These are phyloP conservation scores for Candida buenavistaensis DNA, from an alignment of 1,139 yeast genomes.

Conservation along the genomic window DNA sequence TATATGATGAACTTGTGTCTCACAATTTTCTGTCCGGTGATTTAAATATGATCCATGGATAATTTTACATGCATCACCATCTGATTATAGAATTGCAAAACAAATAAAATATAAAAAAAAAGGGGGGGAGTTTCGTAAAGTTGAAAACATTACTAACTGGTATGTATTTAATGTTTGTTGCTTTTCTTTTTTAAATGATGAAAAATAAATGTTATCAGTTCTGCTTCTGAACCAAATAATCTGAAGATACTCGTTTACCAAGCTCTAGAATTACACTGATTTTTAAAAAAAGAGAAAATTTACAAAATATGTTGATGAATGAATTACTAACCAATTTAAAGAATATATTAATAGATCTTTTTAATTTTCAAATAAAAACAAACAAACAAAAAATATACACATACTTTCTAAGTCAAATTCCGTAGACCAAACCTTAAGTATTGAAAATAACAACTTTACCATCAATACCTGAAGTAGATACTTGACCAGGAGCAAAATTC, in stretches of 20 bases:
- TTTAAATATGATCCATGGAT: conserved; percentile 57
- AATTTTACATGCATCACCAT: conserved; percentile 86
- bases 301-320: not conserved
- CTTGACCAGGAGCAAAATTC: conserved; percentile 50
- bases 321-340: no score
- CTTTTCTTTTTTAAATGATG: conserved; percentile 48
- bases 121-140: no score
- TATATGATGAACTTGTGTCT: conserved; percentile 21
- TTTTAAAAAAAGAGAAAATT: conserved; percentile 1
- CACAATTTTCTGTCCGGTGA: conserved; percentile 59
- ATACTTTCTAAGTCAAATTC: no score
- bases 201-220: conserved; percentile 64
- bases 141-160: conserved; percentile 14
- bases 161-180: conserved; percentile 7
- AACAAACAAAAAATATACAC: no score
- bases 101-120: no score
- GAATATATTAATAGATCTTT: no score
- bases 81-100: conserved; percentile 45
- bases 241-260: conserved; percentile 61
- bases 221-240: conserved; percentile 81
- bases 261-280: conserved; percentile 23
- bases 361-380: no score
- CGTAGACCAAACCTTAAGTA: no score
- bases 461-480: conserved; percentile 65
- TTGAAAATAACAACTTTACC: conserved; percentile 79